Evolutionary conservation across 1,284 basidiomycete species (phyloP).

Genomic region (Heterobasidion occidentale): DNA sequence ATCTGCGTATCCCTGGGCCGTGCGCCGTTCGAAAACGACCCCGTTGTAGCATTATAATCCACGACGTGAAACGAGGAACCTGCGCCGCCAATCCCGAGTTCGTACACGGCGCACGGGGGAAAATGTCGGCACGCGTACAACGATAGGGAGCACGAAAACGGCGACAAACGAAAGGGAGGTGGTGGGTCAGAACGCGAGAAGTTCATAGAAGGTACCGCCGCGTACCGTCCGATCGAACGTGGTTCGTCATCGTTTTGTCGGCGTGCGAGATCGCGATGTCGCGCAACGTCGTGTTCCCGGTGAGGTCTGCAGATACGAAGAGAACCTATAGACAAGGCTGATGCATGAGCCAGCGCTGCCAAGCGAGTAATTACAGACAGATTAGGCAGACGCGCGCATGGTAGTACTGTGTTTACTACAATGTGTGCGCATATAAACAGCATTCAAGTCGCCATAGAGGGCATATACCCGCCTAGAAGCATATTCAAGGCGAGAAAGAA

Average conservation of each 20-base stretch:
- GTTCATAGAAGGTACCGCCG: background rate
- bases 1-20: slow-evolving; percentile 56
- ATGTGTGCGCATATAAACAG: no score
- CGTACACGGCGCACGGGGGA: no score
- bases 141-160: no score
- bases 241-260: slow-evolving; percentile 58
- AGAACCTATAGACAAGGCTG: slow-evolving; percentile 27
- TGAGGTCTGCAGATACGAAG: slow-evolving; percentile 45
- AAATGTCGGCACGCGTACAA: no score
- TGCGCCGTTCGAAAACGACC: slow-evolving; percentile 42
- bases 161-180: no score
- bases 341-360: background rate
- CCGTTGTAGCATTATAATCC: slow-evolving; percentile 58
- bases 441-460: no score
- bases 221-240: slow-evolving; percentile 54
- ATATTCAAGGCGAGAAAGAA: no score
- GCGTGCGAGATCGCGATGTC: slow-evolving; percentile 59
- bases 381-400: background rate
- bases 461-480: no score
- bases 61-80: slow-evolving; percentile 62
- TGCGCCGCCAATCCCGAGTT: slow-evolving; percentile 12
- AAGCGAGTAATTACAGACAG: no score
- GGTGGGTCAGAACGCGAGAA: no score
- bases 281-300: slow-evolving; percentile 47
- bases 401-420: no score